Evolutionary conservation across 2,329 filamentous ascomycete genomes (phyloP).

Genomic region (Cladosporium sp.): DNA sequence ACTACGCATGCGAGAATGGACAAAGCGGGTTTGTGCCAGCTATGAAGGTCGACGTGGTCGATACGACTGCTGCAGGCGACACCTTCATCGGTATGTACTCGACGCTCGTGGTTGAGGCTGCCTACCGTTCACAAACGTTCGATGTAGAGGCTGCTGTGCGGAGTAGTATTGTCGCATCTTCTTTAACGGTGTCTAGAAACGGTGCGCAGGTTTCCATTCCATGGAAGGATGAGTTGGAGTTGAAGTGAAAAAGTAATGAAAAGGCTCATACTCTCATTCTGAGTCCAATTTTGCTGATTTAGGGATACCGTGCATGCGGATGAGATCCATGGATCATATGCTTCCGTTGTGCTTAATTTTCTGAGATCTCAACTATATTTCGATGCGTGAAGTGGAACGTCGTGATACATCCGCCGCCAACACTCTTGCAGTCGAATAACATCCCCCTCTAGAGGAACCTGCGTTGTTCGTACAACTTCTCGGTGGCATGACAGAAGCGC

Average conservation of each 20-base stretch:
- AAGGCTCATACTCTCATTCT: not conserved
- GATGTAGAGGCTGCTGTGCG: conserved; percentile 59
- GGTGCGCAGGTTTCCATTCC: conserved; percentile 44
- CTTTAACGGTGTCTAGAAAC: conserved; percentile 62
- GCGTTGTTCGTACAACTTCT: not conserved
- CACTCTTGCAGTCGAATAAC: not conserved
- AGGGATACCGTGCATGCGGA: not conserved
- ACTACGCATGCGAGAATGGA: conserved; percentile 30
- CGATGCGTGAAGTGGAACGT: not conserved
- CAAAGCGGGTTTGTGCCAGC: conserved; percentile 45
- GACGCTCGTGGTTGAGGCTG: conserved; percentile 41
- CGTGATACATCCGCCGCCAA: not conserved
- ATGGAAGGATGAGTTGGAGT: not conserved
- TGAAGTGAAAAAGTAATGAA: not conserved
- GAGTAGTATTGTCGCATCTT: conserved; percentile 59
- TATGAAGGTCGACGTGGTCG: conserved; percentile 73
- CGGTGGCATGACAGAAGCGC: not conserved
- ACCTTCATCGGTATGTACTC: conserved; percentile 91
- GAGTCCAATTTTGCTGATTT: not conserved
- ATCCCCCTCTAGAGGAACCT: not conserved
- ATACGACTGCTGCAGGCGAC: conserved; percentile 92
- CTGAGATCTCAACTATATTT: not conserved
- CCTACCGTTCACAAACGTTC: conserved; percentile 37
- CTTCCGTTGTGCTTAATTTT: not conserved
- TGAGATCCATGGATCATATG: not conserved